Percentiles rank a stretch among this genome's conserved stretches.
Conservation (phyloP, 1,284 basidiomycete species). For the Meira nashicola region DNA sequence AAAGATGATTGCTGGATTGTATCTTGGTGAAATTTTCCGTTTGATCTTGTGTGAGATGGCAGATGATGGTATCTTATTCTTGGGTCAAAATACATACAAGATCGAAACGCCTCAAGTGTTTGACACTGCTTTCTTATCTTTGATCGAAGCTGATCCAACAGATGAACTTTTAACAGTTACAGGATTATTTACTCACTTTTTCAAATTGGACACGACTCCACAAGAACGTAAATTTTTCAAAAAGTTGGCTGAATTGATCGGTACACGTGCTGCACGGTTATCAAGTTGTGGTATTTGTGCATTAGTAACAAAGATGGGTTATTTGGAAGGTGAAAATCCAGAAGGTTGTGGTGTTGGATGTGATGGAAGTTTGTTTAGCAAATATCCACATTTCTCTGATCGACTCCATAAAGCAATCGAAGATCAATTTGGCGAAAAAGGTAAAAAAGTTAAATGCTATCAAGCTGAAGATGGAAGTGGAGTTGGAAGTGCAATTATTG, state of each 20-base stretch:
- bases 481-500: slow-evolving; percentile 49
- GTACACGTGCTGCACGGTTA: slow-evolving; percentile 47
- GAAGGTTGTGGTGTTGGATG: slow-evolving; percentile 45
- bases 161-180: slow-evolving; percentile 94
- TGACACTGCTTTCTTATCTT: slow-evolving; percentile 91
- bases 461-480: slow-evolving; percentile 51
- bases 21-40: slow-evolving; percentile 92
- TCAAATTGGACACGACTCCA: slow-evolving; percentile 46
- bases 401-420: slow-evolving; percentile 46
- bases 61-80: slow-evolving; percentile 91
- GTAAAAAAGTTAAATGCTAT: slow-evolving; percentile 35
- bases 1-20: slow-evolving; percentile 97
- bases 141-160: slow-evolving; percentile 98
- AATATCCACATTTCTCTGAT: slow-evolving; percentile 49
- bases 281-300: slow-evolving; percentile 49
- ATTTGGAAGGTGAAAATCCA: slow-evolving; percentile 23
- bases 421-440: slow-evolving; percentile 50
- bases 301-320: slow-evolving; percentile 47
- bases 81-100: slow-evolving; percentile 95
- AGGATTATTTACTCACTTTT: slow-evolving; percentile 71
- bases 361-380: slow-evolving; percentile 46
- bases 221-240: slow-evolving; percentile 49
- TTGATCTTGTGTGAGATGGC: slow-evolving; percentile 91
- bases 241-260: slow-evolving; percentile 66
- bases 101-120: slow-evolving; percentile 85